Conservation (phyloP, 2,329 filamentous ascomycete genomes). For the Aspergillus transmontanensis region DNA sequence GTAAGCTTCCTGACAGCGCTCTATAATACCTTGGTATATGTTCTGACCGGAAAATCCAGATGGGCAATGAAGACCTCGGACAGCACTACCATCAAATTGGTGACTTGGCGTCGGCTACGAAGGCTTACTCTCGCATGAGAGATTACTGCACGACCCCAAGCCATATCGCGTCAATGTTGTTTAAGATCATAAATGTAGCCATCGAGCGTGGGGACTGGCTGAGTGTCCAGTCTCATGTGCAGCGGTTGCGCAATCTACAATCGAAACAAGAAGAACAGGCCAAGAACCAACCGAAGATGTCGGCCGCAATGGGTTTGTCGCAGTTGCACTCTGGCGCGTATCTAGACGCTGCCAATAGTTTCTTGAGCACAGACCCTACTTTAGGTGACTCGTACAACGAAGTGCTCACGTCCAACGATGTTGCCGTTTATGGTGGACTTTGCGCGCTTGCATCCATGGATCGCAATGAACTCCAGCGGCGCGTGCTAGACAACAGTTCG, state of each 20-base stretch:
- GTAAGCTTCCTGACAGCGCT: constrained; percentile 51
- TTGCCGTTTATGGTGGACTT: constrained; percentile 89
- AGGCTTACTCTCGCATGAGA: constrained; percentile 83
- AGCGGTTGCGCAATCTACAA: constrained; percentile 56
- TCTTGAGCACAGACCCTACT: constrained; percentile 66
- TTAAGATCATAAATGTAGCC: constrained; percentile 74
- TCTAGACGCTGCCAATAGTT: constrained; percentile 69
- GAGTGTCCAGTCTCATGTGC: constrained; percentile 64
- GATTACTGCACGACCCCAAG: constrained; percentile 82
- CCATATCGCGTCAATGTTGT: constrained; percentile 80
- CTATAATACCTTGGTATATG: not conserved
- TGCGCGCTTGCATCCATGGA: constrained; percentile 89
- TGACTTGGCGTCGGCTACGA: constrained; percentile 70
- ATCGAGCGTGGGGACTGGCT: constrained; percentile 79
- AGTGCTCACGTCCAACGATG: constrained; percentile 78
- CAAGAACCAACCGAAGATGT: constrained; percentile 67
- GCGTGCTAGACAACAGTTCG: constrained; percentile 74
- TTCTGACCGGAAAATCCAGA: constrained; percentile 55
- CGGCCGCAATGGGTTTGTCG: constrained; percentile 62
- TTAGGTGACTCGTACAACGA: constrained; percentile 64
- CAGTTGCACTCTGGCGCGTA: constrained; percentile 61
- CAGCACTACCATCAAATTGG: constrained; percentile 80
- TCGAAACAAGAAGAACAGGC: constrained; percentile 60
- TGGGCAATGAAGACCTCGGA: constrained; percentile 92
- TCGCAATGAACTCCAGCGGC: constrained; percentile 70